These are phyloP conservation scores for Saccharomyces pastorianus DNA, from an alignment of 1,139 yeast species.

Conservation along the genomic window DNA sequence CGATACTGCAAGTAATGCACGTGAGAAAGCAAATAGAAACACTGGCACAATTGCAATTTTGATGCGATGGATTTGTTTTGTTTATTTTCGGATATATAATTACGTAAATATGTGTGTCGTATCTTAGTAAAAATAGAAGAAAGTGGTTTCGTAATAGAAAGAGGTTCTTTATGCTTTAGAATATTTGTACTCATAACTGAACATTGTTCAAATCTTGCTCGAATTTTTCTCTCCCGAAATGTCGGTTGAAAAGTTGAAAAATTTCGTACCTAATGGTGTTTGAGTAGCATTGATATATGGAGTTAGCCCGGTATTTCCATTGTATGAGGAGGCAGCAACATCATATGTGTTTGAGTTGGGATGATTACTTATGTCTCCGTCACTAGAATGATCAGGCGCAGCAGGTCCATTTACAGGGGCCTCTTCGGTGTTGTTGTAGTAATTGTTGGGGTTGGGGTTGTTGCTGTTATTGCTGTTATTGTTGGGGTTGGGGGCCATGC, in stretches of 20 bases:
- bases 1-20: neutral
- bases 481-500: neutral
- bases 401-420: slow-evolving; percentile 1
- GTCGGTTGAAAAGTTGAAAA: slow-evolving; percentile 23
- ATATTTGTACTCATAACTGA: neutral
- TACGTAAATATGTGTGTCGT: neutral
- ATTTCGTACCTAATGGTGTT: slow-evolving; percentile 25
- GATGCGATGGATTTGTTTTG: neutral
- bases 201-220: neutral
- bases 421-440: slow-evolving; percentile 2
- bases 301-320: slow-evolving; percentile 27
- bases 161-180: neutral
- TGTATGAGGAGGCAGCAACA: slow-evolving; percentile 6
- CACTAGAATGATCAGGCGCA: neutral
- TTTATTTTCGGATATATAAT: neutral
- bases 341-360: slow-evolving; percentile 6
- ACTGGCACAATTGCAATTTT: neutral
- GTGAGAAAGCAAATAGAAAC: neutral
- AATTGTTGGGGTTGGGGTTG: slow-evolving; percentile 2
- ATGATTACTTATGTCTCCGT: neutral
- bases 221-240: slow-evolving; percentile 9
- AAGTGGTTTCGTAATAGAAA: neutral
- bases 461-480: neutral
- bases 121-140: neutral
- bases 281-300: slow-evolving; percentile 26